Evolutionary conservation across 208 protist species (phyloP).

Genomic region (Kentomonas sorsogonicus): DNA sequence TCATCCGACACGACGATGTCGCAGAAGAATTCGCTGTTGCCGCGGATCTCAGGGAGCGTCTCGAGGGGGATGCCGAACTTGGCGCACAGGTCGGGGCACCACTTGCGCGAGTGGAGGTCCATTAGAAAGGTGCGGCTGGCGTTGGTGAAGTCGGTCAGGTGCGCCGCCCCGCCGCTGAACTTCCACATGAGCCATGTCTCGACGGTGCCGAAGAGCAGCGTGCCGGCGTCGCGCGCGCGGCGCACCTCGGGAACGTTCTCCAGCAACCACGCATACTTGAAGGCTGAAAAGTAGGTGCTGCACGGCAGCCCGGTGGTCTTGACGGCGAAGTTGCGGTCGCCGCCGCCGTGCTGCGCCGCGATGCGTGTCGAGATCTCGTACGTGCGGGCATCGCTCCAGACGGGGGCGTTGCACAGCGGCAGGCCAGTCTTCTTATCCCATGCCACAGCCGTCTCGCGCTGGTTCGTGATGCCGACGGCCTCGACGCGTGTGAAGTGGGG

Average conservation of each 20-base stretch:
- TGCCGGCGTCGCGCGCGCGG: slow-evolving; percentile 55
- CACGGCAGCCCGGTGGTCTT: slow-evolving; percentile 89
- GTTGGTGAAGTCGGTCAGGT: slow-evolving; percentile 97
- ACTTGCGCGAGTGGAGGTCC: slow-evolving; percentile 92
- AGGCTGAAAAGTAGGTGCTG: slow-evolving; percentile 95
- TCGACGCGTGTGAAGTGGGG: slow-evolving; percentile 43
- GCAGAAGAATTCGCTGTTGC: slow-evolving; percentile 66
- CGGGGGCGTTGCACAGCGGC: slow-evolving; percentile 95
- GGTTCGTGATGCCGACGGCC: slow-evolving; percentile 97
- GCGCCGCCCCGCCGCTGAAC: slow-evolving; percentile 76
- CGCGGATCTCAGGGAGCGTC: slow-evolving; percentile 91
- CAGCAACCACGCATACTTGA: slow-evolving; percentile 96
- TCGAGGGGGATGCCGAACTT: slow-evolving; percentile 77
- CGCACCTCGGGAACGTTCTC: slow-evolving; percentile 90
- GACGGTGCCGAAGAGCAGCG: slow-evolving; percentile 93
- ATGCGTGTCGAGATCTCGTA: slow-evolving; percentile 43
- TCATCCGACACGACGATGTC: slow-evolving; percentile 31
- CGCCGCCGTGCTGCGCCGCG: slow-evolving; percentile 26
- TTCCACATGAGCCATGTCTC: slow-evolving; percentile 98
- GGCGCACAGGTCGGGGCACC: slow-evolving; percentile 86
- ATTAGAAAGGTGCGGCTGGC: slow-evolving; percentile 97
- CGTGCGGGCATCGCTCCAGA: slow-evolving; percentile 89
- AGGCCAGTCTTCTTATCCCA: slow-evolving; percentile 95
- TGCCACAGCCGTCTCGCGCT: slow-evolving; percentile 97
- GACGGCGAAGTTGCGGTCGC: slow-evolving; percentile 37